Percentiles rank a stretch among this genome's conserved stretches.
Conservation (phyloP, 345 rosid genomes). For the Eucalyptus sp. region DNA sequence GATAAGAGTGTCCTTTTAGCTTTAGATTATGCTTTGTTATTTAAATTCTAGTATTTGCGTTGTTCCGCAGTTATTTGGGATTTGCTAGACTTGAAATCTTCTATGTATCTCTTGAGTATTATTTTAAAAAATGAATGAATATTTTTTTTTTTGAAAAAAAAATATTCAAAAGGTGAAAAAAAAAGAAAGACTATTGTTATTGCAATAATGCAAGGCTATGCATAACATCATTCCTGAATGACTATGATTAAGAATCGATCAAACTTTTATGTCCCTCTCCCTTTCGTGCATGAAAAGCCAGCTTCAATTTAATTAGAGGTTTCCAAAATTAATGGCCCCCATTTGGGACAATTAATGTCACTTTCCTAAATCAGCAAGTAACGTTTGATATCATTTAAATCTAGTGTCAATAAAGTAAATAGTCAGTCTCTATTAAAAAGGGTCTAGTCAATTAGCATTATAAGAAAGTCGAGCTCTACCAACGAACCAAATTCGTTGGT, state of each 20-base stretch:
- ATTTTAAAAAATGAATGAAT: rapidly evolving
- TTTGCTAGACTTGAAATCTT: too few species aligned
- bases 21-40: too few species aligned
- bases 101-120: too few species aligned
- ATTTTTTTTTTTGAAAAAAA: too few species aligned
- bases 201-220: background rate
- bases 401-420: background rate
- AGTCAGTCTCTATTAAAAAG: background rate
- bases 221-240: background rate
- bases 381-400: background rate
- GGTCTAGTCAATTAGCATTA: background rate
- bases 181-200: background rate
- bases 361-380: background rate
- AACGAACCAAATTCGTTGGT: background rate
- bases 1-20: too few species aligned
- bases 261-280: background rate
- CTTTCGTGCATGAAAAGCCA: background rate
- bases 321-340: background rate
- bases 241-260: background rate
- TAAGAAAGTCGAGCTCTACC: background rate
- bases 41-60: too few species aligned
- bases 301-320: background rate
- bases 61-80: too few species aligned
- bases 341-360: background rate
- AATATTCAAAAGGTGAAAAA: background rate